Evolutionary conservation across 2,329 filamentous ascomycete genomes (phyloP).

Genomic region (Colletotrichum acutatum): DNA sequence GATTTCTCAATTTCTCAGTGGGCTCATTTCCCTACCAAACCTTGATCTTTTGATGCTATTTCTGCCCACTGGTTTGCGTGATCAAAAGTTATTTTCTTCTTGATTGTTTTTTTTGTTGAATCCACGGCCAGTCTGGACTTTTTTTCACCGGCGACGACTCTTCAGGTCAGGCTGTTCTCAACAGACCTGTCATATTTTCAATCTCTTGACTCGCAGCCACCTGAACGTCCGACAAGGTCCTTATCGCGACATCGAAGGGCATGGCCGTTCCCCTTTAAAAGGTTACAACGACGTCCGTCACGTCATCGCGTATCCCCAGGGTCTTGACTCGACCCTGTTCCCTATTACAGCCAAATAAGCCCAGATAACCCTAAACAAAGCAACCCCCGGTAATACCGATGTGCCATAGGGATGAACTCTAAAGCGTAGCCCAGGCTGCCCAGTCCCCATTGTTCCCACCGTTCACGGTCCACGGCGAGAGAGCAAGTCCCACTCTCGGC

Average conservation of each 20-base stretch:
- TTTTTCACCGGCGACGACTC: neutral
- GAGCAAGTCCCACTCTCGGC: neutral
- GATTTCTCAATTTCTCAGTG: neutral
- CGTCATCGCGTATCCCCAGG: conserved; percentile 15
- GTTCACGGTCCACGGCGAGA: neutral
- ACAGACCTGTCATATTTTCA: neutral
- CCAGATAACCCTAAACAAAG: neutral
- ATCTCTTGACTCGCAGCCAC: conserved; percentile 9
- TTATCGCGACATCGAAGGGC: neutral
- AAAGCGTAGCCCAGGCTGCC: neutral
- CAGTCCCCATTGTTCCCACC: no score
- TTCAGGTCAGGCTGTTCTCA: neutral
- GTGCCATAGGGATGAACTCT: neutral
- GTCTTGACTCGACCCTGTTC: conserved; percentile 10
- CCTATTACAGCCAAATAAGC: neutral
- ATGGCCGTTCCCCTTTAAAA: neutral
- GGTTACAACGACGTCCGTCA: conserved; percentile 2
- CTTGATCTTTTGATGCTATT: neutral
- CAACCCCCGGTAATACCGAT: conserved; percentile 20
- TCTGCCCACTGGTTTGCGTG: neutral
- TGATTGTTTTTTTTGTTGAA: neutral
- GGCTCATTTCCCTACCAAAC: neutral
- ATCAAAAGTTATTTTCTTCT: neutral
- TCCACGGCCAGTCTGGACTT: neutral
- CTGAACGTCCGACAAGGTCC: neutral